Conservation (phyloP, 2,329 filamentous ascomycete species). For the Fusarium sp. region DNA sequence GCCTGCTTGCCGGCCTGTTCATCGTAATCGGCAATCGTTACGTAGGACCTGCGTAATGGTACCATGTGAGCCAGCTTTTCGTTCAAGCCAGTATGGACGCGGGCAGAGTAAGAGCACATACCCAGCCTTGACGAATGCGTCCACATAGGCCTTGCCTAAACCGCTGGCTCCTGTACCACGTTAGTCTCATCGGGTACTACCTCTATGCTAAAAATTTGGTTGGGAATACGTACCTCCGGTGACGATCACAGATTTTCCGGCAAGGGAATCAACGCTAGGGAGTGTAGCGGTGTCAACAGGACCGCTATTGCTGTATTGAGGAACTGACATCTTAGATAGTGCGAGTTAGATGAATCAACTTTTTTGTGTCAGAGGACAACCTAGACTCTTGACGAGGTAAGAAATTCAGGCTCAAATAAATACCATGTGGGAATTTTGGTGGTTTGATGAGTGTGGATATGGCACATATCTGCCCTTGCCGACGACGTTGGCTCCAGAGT, state of each 20-base stretch:
- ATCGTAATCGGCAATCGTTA: not conserved
- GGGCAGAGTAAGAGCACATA: not conserved
- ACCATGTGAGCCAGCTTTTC: not conserved
- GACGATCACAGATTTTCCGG: not conserved
- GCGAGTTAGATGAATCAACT: too few relatives aligned
- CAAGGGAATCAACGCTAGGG: not conserved
- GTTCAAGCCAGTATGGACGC: not conserved
- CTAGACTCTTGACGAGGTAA: too few relatives aligned
- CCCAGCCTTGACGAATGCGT: not conserved
- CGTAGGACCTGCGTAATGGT: not conserved
- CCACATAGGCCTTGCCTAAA: not conserved
- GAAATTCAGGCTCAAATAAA: too few relatives aligned
- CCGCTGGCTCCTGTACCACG: not conserved
- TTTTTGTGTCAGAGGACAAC: too few relatives aligned
- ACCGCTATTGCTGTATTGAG: not conserved
- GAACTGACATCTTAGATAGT: not conserved
- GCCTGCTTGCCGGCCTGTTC: not conserved
- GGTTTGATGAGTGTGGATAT: too few relatives aligned
- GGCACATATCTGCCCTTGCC: too few relatives aligned
- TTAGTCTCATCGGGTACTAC: not conserved
- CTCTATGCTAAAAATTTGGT: not conserved
- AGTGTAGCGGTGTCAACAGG: not conserved
- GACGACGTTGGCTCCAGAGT: too few relatives aligned
- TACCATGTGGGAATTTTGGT: too few relatives aligned
- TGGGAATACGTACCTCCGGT: not conserved